Evolutionary conservation across 1,139 yeast genomes (phyloP).

Genomic region (Candida neerlandica): DNA sequence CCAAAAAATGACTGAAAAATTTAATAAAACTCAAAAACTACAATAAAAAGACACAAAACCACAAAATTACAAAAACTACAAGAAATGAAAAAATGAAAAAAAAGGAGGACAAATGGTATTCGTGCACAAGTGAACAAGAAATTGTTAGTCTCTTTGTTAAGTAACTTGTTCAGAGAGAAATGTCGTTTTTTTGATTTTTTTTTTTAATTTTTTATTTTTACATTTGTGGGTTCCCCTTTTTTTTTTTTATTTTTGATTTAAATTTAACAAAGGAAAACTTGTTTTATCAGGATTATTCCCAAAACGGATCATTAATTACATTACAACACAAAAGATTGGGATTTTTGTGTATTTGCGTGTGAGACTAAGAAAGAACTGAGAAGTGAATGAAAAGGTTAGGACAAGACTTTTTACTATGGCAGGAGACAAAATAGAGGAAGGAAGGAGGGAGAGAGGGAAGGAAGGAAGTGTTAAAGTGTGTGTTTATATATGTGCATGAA

Average conservation of each 20-base stretch:
- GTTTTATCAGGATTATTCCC: constrained; percentile 12
- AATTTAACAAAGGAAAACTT: constrained; percentile 1
- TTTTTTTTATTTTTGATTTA: neutral
- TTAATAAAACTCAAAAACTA: neutral
- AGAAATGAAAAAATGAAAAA: neutral
- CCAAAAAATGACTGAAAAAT: neutral
- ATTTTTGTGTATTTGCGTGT: neutral
- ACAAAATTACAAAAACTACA: neutral
- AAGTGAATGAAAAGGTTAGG: no score
- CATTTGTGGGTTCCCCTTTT: neutral
- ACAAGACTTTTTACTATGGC: no score
- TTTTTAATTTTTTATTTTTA: neutral
- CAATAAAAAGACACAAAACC: neutral
- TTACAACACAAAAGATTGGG: neutral
- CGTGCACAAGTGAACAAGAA: neutral
- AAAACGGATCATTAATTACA: constrained; percentile 5
- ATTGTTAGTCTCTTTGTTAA: neutral
- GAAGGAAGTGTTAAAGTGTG: no score
- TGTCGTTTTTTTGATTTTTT: neutral
- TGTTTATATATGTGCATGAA: no score
- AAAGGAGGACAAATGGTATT: constrained; percentile 1
- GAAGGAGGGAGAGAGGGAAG: no score
- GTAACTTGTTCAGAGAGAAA: neutral
- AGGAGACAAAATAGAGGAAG: no score
- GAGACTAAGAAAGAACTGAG: neutral